Base-by-base conservation (phyloP, 2,329 filamentous ascomycete species). In the Apiospora phragmitis region DNA sequence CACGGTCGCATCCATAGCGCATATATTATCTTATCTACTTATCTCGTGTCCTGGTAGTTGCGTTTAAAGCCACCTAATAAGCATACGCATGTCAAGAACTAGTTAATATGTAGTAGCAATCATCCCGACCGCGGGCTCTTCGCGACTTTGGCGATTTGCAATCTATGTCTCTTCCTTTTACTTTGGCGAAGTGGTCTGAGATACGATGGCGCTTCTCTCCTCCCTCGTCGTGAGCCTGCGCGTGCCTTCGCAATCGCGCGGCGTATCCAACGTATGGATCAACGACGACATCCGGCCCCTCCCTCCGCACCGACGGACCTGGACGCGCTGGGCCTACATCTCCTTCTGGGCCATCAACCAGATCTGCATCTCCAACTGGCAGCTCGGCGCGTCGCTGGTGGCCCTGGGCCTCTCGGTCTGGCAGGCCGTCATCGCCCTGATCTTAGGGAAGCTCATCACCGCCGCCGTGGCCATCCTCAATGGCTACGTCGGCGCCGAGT, bases 401-500 rank as follows among this genome's bases (percentile, higher is more conserved):
- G 38, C 65, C 14, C 14, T 45, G 18, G 65, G 65, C 6, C 65
- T 67, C 12, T 67, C 65, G 18, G 65, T 67, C n/a, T 67, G 65
- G 65, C 65, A 67, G 42, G 65, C 41, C n/a, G 42, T 67, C n/a
- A 32, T 67, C 38, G 65, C 38, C 5, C n/a, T 45, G n/a, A 3
- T 45, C 4, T 14, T 67, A 2, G 65, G 65, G 4, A 67, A 67
- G 65, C n/a, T 67, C n/a, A 29, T 29, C 38, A 45, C 29, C 21
- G 65, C 65, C 12, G 42, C 26, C 42, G 65, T 67, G 14, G 65
- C 65, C 38, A 26, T 67, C 26, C 65, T 67, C 65, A 67, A 67
- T 5, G 94, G 93, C 74, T 90, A 94, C 67, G 95, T 97, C 67
- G 95, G 94, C 71, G 93, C 94, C 11, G 89, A 88, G 24, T 97